phyloP scores from a whole-genome alignment of 768 basidiomycete species.

The Leccinum longicurvipes region DNA sequence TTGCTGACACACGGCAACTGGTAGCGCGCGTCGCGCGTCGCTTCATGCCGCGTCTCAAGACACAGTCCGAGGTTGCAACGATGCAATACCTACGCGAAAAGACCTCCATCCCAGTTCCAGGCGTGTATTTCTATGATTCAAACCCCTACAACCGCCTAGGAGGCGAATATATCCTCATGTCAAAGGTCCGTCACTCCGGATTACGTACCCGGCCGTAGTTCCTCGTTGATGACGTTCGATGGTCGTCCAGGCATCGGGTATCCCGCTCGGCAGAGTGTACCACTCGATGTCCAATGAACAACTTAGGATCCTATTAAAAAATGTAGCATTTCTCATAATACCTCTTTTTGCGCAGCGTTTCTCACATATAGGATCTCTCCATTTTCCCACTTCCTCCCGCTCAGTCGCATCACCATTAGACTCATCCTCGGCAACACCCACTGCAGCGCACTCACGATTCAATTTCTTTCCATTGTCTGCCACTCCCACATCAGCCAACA shows the following conservation, averaged over 20 bases:
- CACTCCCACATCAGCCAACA: slow-evolving; percentile 6
- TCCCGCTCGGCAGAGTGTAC: slow-evolving; percentile 68
- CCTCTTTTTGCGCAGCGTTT: slow-evolving; percentile 79
- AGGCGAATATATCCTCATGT: slow-evolving; percentile 85
- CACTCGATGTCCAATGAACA: slow-evolving; percentile 65
- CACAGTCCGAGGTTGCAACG: slow-evolving; percentile 83
- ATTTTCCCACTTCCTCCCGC: slow-evolving; percentile 33
- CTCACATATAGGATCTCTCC: slow-evolving; percentile 70
- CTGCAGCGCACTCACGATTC: slow-evolving; percentile 19
- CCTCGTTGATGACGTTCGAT: slow-evolving; percentile 1
- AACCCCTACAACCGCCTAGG: slow-evolving; percentile 84
- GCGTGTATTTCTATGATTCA: slow-evolving; percentile 72
- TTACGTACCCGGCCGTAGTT: slow-evolving; percentile 1
- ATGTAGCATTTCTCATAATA: slow-evolving; percentile 64
- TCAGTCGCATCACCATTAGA: slow-evolving; percentile 18
- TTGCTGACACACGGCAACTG: slow-evolving; percentile 56
- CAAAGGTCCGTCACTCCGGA: slow-evolving; percentile 52
- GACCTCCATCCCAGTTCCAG: slow-evolving; percentile 71
- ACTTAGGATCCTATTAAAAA: slow-evolving; percentile 61
- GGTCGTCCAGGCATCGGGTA: slow-evolving; percentile 58
- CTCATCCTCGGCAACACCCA: slow-evolving; percentile 26
- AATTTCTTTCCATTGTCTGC: slow-evolving; percentile 19
- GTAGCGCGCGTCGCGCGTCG: slow-evolving; percentile 80
- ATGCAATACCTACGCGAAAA: slow-evolving; percentile 74
- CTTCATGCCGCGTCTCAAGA: slow-evolving; percentile 85